Evolutionary conservation across 305 asterid species (phyloP).

Genomic region (Ilex paraguariensis): DNA sequence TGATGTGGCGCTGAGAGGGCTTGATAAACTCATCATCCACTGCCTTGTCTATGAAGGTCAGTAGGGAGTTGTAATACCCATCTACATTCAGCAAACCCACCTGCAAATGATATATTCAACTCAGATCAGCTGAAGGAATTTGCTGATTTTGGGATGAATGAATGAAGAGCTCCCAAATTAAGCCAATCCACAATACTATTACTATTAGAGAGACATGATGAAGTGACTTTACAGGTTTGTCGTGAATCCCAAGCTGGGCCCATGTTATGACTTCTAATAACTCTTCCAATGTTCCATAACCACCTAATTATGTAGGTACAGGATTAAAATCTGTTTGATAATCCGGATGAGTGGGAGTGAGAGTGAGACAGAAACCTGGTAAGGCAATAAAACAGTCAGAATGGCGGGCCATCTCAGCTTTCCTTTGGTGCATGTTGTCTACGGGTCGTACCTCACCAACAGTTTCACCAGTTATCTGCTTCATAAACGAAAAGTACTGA

Average conservation of each 20-base stretch:
- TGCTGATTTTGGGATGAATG: not conserved
- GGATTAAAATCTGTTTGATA: no score
- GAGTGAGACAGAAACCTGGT: not conserved
- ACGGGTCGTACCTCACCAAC: not conserved
- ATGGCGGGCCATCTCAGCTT: slow-evolving; percentile 6
- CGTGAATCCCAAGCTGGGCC: slow-evolving; percentile 6
- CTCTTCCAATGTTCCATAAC: slow-evolving; percentile 1
- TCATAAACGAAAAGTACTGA: not conserved
- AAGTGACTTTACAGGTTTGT: not conserved
- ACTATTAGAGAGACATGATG: no score
- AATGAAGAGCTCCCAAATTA: not conserved
- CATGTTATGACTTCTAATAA: slow-evolving; percentile 1
- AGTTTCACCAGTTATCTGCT: slow-evolving; percentile 4
- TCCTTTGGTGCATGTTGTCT: slow-evolving; percentile 2
- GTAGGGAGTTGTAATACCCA: not conserved
- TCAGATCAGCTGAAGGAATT: no score
- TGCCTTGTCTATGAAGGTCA: not conserved
- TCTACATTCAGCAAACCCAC: slow-evolving; percentile 6
- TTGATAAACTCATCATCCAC: not conserved
- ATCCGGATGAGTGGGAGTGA: not conserved
- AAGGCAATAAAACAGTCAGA: slow-evolving; percentile 3
- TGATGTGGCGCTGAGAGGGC: slow-evolving; percentile 6
- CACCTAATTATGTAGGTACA: not conserved
- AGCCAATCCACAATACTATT: not conserved
- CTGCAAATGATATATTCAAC: not conserved